Base-by-base conservation (phyloP, 108 stramenopile species). In the Schizochytrium sp. region DNA sequence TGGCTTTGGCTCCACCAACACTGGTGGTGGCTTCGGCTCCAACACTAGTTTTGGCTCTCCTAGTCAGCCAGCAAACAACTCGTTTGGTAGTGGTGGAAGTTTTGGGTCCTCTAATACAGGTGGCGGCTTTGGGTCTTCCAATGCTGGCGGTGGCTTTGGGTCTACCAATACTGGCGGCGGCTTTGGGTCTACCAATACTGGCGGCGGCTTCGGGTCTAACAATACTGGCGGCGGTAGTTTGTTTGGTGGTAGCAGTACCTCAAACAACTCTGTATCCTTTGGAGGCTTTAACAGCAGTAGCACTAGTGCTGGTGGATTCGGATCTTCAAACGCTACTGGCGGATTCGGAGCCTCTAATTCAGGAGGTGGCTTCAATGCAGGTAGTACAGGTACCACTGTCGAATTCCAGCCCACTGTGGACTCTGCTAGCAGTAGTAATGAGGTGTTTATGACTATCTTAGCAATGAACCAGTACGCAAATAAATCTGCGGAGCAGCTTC, bases 401-500 rank as follows among this genome's bases (percentile, higher is more conserved):
- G 83, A 89, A 41, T 97, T 92, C 61, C 90, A 91, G 87, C 89
- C 93, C 12, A 92, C 94, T 61, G 72, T 45, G 10, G 90, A 93
- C 83, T 90, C 93, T 72, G 97, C 96, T 88, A 96, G 96, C 61
- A 89, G 91, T 13, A 92, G 91, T 15, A 88, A 88, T 49, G 96
- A 97, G 89, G 90, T 90, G 87, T 88, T 97, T 72, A 96, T 96
- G 60, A 92, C 96, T 64, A 97, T 97, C 87, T 93, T 96, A 17
- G 95, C 95, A 61, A 96, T 97, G 96, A 93, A 93, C 42, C 93
- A 91, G 72, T 98, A 97, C 88, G 95, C 94, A 72, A 90, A 91
- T 10, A 97, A 97, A 88, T 93, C 92, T 15, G 96, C 96, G 90
- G 97, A 98, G 93, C 97, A 98, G 91, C 91, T 98, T 41, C 92